Base-by-base conservation (phyloP, 176 grass and related monocot genomes). In the Coix lacrymajobi region DNA sequence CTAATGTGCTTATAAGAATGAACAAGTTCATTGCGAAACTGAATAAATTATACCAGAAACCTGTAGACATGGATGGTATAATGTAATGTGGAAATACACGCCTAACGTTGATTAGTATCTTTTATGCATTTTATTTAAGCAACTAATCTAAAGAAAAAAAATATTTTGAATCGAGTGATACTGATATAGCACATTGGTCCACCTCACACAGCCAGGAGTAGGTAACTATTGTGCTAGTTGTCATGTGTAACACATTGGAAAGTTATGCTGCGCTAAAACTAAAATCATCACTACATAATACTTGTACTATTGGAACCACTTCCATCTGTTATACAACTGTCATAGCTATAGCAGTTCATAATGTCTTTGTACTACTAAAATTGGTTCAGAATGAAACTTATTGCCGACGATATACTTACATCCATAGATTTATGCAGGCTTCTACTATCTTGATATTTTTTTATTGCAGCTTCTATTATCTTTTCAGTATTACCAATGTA, bases 401-500 rank as follows among this genome's bases (percentile, higher is more conserved):
- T 31, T 39, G 16, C 10, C 2, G 22, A 81, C 13, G 54, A 19
- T 69, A 24, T 56, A 5, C 2, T 70, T 49, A 12, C 20, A 56
- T 56, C 11, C 8, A 56, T 22, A 54, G 19, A 54, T 20, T 54
- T 54, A 54, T 6, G 49, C 49, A n/a, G 52, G 37, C 68, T 70
- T 70, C n/a, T 24, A 13, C 40, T 71, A 66, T 71, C 38, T 41
- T 84, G 30, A 4, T 22, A 56, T 57, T 43, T 66, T 43, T 2
- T 17, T 36, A 61, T 76, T n/a, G 17, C 2, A 62, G 51, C 39
- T 77, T 70, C 45, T 38, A 8, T 57, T 79, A 44, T 70, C 56
- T 85, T 79, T 75, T 84, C 11, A 72, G 26, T 66, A 78, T 86
- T 66, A 44, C 71, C 29, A 77, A 71, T 77, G 70, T 48, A 36